Conservation (phyloP, 208 protist genomes). For the Acanthamoeba sp. region DNA sequence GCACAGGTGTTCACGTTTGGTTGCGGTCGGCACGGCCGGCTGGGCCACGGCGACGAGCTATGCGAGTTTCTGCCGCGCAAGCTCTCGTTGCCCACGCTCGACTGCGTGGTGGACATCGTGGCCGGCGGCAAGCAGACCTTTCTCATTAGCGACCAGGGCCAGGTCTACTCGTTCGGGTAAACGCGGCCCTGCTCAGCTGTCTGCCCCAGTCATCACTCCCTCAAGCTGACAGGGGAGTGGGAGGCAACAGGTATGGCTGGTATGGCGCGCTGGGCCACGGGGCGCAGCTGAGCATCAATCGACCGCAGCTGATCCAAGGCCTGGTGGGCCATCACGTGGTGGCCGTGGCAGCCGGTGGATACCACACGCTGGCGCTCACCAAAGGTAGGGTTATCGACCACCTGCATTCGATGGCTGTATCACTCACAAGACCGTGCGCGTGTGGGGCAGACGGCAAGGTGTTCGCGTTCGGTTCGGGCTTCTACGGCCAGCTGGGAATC, state of each 20-base stretch:
- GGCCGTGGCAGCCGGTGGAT: neutral
- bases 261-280: constrained; percentile 29
- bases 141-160: constrained; percentile 23
- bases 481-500: constrained; percentile 43
- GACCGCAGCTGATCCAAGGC: neutral
- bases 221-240: neutral
- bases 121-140: constrained; percentile 33
- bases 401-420: too few relatives aligned
- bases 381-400: neutral
- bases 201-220: too few relatives aligned
- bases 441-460: neutral
- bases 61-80: constrained; percentile 13
- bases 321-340: neutral
- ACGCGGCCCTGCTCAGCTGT: too few relatives aligned
- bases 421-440: neutral
- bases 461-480: constrained; percentile 24
- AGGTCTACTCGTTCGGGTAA: constrained; percentile 38
- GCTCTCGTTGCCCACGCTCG: neutral
- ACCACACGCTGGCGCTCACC: constrained; percentile 34
- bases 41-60: constrained; percentile 28
- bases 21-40: neutral
- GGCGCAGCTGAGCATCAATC: constrained; percentile 15
- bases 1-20: constrained; percentile 22
- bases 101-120: constrained; percentile 4
- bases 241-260: constrained; percentile 47